Evolutionary conservation across 139 green algal genomes (phyloP).

Genomic region (Chlorella sp.): DNA sequence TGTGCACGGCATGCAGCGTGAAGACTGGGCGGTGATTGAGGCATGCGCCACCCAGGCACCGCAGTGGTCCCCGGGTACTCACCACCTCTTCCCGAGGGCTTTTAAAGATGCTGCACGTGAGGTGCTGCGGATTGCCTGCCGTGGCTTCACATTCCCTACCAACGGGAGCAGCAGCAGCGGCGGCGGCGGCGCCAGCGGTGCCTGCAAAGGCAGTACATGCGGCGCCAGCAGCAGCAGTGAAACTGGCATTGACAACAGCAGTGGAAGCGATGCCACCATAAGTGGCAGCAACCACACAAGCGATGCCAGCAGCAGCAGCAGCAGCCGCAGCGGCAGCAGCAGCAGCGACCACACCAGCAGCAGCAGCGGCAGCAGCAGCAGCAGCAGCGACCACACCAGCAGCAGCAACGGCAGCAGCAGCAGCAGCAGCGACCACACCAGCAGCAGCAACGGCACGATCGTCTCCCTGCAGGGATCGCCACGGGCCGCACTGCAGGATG

Average conservation of each 20-base stretch:
- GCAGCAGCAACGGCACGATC: not conserved
- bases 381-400: too few species aligned
- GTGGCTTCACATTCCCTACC: constrained; percentile 12
- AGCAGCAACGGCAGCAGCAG: not conserved
- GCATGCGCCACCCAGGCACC: not conserved
- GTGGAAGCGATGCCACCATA: too few species aligned
- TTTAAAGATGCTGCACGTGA: not conserved
- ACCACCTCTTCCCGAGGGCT: not conserved
- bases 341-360: too few species aligned
- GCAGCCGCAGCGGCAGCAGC: too few species aligned
- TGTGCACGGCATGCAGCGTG: not conserved
- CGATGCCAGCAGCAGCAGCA: not conserved
- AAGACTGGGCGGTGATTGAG: not conserved
- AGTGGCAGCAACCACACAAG: too few species aligned
- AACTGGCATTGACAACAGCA: too few species aligned
- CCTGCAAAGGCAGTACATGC: not conserved
- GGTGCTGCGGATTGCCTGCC: not conserved
- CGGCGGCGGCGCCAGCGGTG: not conserved
- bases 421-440: too few species aligned
- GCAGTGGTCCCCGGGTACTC: not conserved
- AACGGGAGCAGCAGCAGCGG: not conserved
- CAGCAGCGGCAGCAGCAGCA: too few species aligned
- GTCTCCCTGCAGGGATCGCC: too few species aligned
- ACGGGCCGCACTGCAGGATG: too few species aligned
- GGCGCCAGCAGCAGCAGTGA: not conserved